Evolutionary conservation across 495 filamentous ascomycete genomes (phyloP).

Genomic region (Achaetomiella virescens): DNA sequence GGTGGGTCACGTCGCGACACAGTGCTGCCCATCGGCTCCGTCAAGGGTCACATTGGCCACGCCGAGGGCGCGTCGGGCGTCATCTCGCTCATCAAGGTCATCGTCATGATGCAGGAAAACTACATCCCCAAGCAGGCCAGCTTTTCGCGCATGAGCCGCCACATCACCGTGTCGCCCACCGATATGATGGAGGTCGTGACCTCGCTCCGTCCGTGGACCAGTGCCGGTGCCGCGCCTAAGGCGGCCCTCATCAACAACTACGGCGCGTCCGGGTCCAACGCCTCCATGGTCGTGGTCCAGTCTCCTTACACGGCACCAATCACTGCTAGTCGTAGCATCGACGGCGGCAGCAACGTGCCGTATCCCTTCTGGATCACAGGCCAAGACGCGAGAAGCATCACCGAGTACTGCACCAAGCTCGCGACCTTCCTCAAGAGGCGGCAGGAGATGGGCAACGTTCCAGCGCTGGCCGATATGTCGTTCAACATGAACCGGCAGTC

Average conservation of each 20-base stretch:
- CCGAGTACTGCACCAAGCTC: too few species aligned
- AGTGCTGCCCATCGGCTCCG: constrained; percentile 29
- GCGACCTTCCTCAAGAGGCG: too few species aligned
- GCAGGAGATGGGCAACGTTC: too few species aligned
- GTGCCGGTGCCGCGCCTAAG: constrained; percentile 11
- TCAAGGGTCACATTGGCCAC: constrained; percentile 45
- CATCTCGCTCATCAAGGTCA: constrained; percentile 37
- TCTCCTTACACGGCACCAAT: not conserved
- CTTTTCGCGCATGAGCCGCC: constrained; percentile 36
- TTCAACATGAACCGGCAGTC: constrained; percentile 31
- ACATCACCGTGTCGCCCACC: constrained; percentile 18
- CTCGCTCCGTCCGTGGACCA: constrained; percentile 29
- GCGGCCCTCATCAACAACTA: constrained; percentile 48
- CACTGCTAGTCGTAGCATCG: too few species aligned
- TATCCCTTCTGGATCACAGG: too few species aligned
- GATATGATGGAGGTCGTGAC: constrained; percentile 25
- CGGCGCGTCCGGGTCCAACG: constrained; percentile 45
- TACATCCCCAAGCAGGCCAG: constrained; percentile 41
- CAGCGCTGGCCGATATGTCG: too few species aligned
- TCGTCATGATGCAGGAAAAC: constrained; percentile 45
- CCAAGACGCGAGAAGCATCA: too few species aligned
- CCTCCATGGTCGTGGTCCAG: constrained; percentile 36
- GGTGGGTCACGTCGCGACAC: constrained; percentile 13
- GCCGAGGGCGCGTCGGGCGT: constrained; percentile 43
- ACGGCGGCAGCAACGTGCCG: too few species aligned